Conservation (phyloP, 192 early-diverging fungal species). For the Pecoramyces ruminantium region DNA sequence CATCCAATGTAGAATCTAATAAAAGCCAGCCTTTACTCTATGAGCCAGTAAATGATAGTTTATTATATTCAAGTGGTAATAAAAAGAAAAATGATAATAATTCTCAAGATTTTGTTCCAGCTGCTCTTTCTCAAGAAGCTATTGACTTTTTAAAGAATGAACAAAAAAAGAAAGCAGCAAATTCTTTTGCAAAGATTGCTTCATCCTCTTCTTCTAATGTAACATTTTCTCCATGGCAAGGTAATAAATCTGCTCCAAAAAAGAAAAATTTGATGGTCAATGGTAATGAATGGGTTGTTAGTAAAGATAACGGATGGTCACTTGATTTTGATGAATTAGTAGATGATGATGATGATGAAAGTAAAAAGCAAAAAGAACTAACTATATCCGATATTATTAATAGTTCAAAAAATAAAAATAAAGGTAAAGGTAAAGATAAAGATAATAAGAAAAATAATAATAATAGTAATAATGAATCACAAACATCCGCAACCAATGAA, state of each 20-base stretch:
- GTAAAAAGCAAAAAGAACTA: neutral
- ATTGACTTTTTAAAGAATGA: neutral
- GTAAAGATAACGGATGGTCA: neutral
- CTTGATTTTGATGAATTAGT: neutral
- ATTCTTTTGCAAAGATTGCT: neutral
- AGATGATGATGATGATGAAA: neutral
- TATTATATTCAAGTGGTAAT: neutral
- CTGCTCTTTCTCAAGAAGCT: neutral
- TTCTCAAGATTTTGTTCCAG: neutral
- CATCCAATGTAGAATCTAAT: neutral
- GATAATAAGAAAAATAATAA: neutral
- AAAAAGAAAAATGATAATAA: neutral
- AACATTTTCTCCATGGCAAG: neutral
- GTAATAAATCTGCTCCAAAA: neutral
- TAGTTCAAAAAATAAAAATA: neutral
- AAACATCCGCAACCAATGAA: neutral
- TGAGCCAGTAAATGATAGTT: neutral
- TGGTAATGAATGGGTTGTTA: neutral
- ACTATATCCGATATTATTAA: neutral
- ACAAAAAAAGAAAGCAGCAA: neutral
- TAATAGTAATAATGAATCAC: neutral
- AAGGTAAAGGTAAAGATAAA: neutral
- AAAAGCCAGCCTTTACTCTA: neutral
- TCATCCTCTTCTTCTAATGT: neutral
- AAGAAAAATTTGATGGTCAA: neutral